Percentiles rank a stretch among this genome's conserved stretches.
Evolutionary conservation across 2,329 filamentous ascomycete genomes (phyloP).

Genomic region (Myriosclerotinia curreyana): DNA sequence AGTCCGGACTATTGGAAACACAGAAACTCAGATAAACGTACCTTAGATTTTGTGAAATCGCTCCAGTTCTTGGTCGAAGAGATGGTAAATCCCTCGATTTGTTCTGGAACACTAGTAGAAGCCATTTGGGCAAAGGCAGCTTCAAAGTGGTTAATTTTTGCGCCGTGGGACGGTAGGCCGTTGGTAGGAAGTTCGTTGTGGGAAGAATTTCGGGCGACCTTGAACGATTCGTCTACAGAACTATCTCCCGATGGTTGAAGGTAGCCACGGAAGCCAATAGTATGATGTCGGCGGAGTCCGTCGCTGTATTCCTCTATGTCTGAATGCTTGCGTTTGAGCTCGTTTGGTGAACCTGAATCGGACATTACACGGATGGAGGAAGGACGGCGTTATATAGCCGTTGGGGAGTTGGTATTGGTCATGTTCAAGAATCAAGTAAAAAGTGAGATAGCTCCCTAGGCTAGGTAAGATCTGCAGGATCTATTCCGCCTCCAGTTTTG

Average conservation of each 20-base stretch:
- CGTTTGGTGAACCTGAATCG: not conserved
- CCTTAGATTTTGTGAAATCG: slow-evolving; percentile 32
- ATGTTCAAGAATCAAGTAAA: not conserved
- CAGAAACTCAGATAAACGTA: not conserved
- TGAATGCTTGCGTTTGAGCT: not conserved
- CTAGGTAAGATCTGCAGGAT: not conserved
- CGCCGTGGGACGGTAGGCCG: too few relatives aligned
- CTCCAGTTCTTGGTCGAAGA: slow-evolving; percentile 33
- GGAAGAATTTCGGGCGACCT: too few relatives aligned
- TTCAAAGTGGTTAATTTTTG: too few relatives aligned
- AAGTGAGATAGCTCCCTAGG: not conserved
- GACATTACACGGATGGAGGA: not conserved
- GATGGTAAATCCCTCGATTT: slow-evolving; percentile 60
- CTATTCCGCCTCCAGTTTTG: not conserved
- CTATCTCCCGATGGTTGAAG: too few relatives aligned
- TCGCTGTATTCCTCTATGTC: not conserved
- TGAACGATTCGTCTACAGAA: not conserved
- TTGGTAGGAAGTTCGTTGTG: too few relatives aligned
- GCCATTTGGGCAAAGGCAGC: not conserved
- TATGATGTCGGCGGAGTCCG: not conserved
- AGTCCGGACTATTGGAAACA: not conserved
- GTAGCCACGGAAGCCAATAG: too few relatives aligned
- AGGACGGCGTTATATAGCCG: not conserved
- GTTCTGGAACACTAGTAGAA: slow-evolving; percentile 44
- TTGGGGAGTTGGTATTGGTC: not conserved